These are phyloP conservation scores for Przewalskia tangutica DNA, from an alignment of 257 asterid species.

Conservation along the genomic window DNA sequence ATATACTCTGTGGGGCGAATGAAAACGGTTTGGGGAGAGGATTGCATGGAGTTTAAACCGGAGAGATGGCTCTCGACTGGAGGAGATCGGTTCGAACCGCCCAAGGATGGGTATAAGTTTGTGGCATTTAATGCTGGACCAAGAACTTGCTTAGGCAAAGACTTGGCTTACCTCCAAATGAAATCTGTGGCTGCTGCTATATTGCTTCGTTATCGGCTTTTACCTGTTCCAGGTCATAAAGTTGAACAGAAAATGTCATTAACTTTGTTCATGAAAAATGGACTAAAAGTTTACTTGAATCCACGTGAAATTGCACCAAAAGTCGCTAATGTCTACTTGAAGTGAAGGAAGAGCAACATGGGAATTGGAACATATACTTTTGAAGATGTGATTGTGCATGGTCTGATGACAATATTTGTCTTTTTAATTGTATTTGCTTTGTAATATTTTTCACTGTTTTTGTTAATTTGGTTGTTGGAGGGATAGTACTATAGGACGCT, in stretches of 20 bases:
- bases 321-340: slow-evolving; percentile 28
- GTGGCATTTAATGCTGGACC: slow-evolving; percentile 83
- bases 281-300: slow-evolving; percentile 43
- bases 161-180: slow-evolving; percentile 83
- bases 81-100: slow-evolving; percentile 58
- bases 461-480: not conserved
- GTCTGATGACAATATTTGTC: not conserved
- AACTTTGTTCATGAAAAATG: slow-evolving; percentile 70
- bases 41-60: slow-evolving; percentile 77
- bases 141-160: slow-evolving; percentile 77
- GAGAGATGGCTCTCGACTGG: slow-evolving; percentile 64
- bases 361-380: not conserved
- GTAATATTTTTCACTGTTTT: not conserved
- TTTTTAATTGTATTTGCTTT: slow-evolving; percentile 3
- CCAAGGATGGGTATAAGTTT: slow-evolving; percentile 52
- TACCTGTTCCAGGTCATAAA: slow-evolving; percentile 58
- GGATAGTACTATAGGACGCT: not conserved
- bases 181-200: slow-evolving; percentile 80
- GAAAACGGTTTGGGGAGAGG: slow-evolving; percentile 75
- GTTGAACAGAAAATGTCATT: slow-evolving; percentile 85
- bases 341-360: not conserved
- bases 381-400: not conserved
- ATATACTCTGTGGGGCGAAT: slow-evolving; percentile 70
- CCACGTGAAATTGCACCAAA: slow-evolving; percentile 33
- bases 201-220: slow-evolving; percentile 57